Evolutionary conservation across 371 early-diverging fungal genomes (phyloP), one percentile per base, ranked within the genome.

Genomic region (Parasitella parasitica): DNA sequence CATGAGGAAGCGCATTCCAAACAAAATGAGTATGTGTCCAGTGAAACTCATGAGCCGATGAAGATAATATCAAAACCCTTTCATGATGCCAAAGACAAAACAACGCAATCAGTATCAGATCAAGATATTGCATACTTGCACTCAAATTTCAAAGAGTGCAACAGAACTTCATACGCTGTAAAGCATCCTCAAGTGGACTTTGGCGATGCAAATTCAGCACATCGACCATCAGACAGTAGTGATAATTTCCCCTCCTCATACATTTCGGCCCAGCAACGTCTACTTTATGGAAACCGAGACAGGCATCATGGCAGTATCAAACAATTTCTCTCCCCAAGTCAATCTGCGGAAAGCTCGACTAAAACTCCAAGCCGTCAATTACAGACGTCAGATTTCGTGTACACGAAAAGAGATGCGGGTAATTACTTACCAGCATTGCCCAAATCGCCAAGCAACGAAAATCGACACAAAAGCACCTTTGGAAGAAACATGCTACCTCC

Each of bases 401-500:
- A 57, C 22, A 16, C 46, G 11, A 41, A 15, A n/a, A 28, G 28
- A 27, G 28, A 24, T n/a, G 26, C 49, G 6, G 28, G 6, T 2
- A 49, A 49, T 49, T 27, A 49, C 26, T 6, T 15, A n/a, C 28
- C 13, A 26, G 28, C 43, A 9, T 43, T 43, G 20, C 43, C 43
- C 22, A 43, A 22, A 22, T 43, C 43, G 1, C 43, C 43, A 22
- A 20, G 22, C 20, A 22, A 43, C 18, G 43, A 43, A 43, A 43
- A 43, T 11, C 20, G 20, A 18, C 22, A 20, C 22, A 9, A 20
- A 5, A 11, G 22, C 22, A 20, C 43, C 22, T 20, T 43, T 20
- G 43, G 43, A 22, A 49, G 43, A 11, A 43, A 57, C 43, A 57
- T 46, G 30, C 30, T 57, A 18, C 57, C 57, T 13, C 57, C 57